These are phyloP conservation scores for Ogataea pilisensis DNA, from an alignment of 805 yeast species.

Conservation along the genomic window DNA sequence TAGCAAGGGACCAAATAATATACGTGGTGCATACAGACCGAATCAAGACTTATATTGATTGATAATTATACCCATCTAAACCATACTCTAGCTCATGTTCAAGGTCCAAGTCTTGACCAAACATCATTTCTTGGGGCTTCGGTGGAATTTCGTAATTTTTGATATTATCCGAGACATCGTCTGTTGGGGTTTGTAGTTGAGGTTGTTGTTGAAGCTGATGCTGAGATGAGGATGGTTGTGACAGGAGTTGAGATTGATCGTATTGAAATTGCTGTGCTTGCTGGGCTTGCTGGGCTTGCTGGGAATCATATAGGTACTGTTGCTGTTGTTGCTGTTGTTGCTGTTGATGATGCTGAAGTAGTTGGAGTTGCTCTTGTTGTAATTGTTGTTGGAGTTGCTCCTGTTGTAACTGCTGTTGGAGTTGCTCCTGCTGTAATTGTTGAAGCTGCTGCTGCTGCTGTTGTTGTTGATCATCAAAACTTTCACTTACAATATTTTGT, in stretches of 20 bases:
- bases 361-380: conserved; percentile 18
- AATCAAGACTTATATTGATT: conserved; percentile 2
- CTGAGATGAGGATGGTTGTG: conserved; percentile 8
- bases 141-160: conserved; percentile 55
- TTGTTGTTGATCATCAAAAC: conserved; percentile 16
- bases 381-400: conserved; percentile 15
- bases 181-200: conserved; percentile 42
- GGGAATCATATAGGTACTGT: conserved; percentile 10
- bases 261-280: conserved; percentile 20
- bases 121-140: conserved; percentile 51
- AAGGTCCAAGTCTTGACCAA: conserved; percentile 38
- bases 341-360: conserved; percentile 18
- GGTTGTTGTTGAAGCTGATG: conserved; percentile 26
- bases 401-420: conserved; percentile 15
- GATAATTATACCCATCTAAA: conserved; percentile 45
- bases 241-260: conserved; percentile 13
- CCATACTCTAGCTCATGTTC: conserved; percentile 70
- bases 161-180: conserved; percentile 23
- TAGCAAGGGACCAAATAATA: no score
- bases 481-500: conserved; percentile 35
- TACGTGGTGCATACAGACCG: no score
- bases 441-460: conserved; percentile 21
- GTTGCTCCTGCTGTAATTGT: conserved; percentile 9
- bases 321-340: conserved; percentile 15
- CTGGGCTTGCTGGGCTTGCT: no score